Conservation (phyloP, 2,329 filamentous ascomycete species). For the Phoma herbarum region DNA sequence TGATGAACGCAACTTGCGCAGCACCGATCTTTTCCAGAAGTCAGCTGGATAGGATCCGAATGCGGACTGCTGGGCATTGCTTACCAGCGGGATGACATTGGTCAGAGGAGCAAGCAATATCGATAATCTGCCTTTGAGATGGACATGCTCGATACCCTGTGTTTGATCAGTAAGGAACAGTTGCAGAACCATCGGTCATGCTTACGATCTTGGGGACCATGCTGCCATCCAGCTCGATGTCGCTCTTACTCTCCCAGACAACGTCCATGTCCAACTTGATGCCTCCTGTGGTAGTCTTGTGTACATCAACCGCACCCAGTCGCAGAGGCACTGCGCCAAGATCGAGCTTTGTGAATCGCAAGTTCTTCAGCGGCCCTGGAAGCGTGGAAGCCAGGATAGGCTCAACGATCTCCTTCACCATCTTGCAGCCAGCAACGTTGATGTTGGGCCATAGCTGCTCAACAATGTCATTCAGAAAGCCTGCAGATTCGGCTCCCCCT, state of each 20-base stretch:
- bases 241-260: slow-evolving; percentile 57
- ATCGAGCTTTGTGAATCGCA: slow-evolving; percentile 59
- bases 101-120: slow-evolving; percentile 58
- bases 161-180: slow-evolving; percentile 3
- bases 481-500: slow-evolving; percentile 53
- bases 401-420: slow-evolving; percentile 59
- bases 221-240: slow-evolving; percentile 58
- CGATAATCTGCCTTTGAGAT: slow-evolving; percentile 56
- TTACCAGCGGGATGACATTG: slow-evolving; percentile 58
- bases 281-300: slow-evolving; percentile 55
- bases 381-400: slow-evolving; percentile 59
- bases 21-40: slow-evolving; percentile 55
- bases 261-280: slow-evolving; percentile 62
- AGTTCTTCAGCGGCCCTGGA: slow-evolving; percentile 54
- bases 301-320: slow-evolving; percentile 56
- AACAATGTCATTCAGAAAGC: slow-evolving; percentile 61
- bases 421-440: slow-evolving; percentile 54
- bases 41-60: slow-evolving; percentile 11
- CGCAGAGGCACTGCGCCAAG: slow-evolving; percentile 55
- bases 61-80: neutral
- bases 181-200: neutral
- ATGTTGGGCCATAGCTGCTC: slow-evolving; percentile 61
- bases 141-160: slow-evolving; percentile 58
- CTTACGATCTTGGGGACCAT: slow-evolving; percentile 57
- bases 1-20: slow-evolving; percentile 60